Evolutionary conservation across 2,329 filamentous ascomycete species (phyloP), one percentile per base, ranked within the genome.

Genomic region (Cladophialophora carrionii): DNA sequence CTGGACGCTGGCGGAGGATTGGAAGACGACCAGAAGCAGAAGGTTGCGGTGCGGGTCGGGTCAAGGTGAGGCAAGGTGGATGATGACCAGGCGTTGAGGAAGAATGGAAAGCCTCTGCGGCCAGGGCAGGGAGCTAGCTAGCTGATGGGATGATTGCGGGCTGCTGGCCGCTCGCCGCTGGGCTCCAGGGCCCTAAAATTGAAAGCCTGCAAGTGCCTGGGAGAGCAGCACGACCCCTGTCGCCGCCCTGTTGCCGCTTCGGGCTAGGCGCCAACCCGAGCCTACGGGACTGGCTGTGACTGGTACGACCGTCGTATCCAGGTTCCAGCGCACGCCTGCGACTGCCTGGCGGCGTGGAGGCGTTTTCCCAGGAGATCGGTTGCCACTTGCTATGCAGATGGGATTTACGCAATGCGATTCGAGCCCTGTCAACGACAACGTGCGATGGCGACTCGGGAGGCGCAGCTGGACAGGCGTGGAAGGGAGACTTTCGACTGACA

Each of bases 21-120:
- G 29, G 52, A 54, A n/a, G 52, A 17, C 26, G 52, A 34, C 29
- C 24, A 54, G 29, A 54, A 54, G 29, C 37, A 43, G 37, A 12
- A 26, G 22, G 48, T 51, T 14, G 20, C n/a, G 22, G 20, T 51
- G 48, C 17, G 48, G 48, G 41, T 43, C 41, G 12, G 12, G 48
- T 51, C 9, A 51, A 26, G 48, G 48, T 51, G 48, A 51, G 48
- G 48, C 48, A 51, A 20, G 26, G 26, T 29, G 26, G 26, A 29
- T 29, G 26, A 20, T 51, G 48, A 51, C 20, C 2, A 29, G 48
- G 24, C 48, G 48, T 2, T 20, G n/a, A 29, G 41, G n/a, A 49
- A 49, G 22, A 49, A 24, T 49, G 17, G 14, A 22, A 9, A 24
- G 34, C 10, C 34, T 3, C 34, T 37, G 32, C 32, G 3, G 32